These are phyloP conservation scores for Geotrichum cucujoidarum DNA, from an alignment of 1,139 yeast genomes.

Conservation along the genomic window DNA sequence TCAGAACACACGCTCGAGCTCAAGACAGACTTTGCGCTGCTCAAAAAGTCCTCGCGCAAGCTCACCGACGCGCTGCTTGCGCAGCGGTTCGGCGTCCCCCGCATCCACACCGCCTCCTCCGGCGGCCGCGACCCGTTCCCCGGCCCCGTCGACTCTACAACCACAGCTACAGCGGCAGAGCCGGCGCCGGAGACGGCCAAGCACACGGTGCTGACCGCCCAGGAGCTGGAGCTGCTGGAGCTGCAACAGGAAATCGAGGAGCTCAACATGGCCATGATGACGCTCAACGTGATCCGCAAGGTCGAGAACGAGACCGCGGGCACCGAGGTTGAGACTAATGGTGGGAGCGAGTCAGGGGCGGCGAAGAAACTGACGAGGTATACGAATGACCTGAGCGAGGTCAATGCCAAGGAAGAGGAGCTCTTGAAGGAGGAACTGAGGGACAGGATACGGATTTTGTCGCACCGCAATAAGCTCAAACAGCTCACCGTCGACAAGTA, in stretches of 20 bases:
- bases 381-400: conserved; percentile 2
- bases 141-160: not conserved
- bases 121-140: not conserved
- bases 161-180: not conserved
- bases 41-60: conserved; percentile 3
- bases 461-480: conserved; percentile 6
- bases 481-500: conserved; percentile 4
- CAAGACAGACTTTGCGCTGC: not conserved
- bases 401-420: conserved; percentile 3
- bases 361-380: not conserved
- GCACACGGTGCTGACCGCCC: conserved; percentile 5
- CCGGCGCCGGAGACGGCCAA: not conserved
- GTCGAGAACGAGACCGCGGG: not conserved
- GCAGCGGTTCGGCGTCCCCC: conserved; percentile 7
- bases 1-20: not conserved
- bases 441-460: conserved; percentile 3
- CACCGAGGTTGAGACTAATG: not conserved
- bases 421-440: conserved; percentile 1
- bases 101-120: not conserved
- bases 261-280: conserved; percentile 5
- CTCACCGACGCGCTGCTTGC: not conserved
- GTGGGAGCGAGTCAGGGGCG: not conserved
- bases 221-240: conserved; percentile 2
- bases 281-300: not conserved
- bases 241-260: conserved; percentile 8